These are phyloP conservation scores for Chaetomium olivaceum DNA, from an alignment of 2,329 filamentous ascomycete species.

Conservation along the genomic window DNA sequence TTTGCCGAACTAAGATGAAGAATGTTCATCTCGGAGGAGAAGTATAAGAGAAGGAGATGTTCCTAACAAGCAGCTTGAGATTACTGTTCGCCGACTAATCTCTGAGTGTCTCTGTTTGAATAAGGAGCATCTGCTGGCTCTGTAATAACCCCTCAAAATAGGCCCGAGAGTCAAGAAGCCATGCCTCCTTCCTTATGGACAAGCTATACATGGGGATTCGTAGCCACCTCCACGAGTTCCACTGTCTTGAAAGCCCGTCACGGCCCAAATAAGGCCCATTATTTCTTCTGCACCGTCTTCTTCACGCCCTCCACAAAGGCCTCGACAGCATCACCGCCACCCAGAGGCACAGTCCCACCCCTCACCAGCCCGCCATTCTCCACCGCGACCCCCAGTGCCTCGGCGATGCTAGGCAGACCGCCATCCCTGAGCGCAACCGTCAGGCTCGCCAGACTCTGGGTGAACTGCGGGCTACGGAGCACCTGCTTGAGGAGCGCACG, in stretches of 20 bases:
- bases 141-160: neutral
- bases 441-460: slow-evolving; percentile 79
- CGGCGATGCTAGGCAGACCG: slow-evolving; percentile 83
- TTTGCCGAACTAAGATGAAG: neutral
- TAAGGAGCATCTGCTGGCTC: neutral
- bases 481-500: slow-evolving; percentile 78
- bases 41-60: neutral
- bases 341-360: slow-evolving; percentile 78
- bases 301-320: slow-evolving; percentile 89
- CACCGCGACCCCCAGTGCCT: slow-evolving; percentile 78
- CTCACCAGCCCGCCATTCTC: slow-evolving; percentile 80
- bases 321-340: slow-evolving; percentile 84
- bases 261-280: neutral
- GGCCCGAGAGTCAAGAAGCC: neutral
- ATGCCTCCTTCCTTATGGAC: neutral
- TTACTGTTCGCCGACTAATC: neutral
- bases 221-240: neutral
- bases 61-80: neutral
- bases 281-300: slow-evolving; percentile 67
- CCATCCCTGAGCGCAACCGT: slow-evolving; percentile 88
- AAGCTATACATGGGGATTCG: neutral
- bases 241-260: neutral
- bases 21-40: neutral
- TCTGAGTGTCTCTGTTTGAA: neutral
- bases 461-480: slow-evolving; percentile 84